These are phyloP conservation scores for Amauroascus niger DNA, from an alignment of 2,329 filamentous ascomycete genomes.

Conservation along the genomic window DNA sequence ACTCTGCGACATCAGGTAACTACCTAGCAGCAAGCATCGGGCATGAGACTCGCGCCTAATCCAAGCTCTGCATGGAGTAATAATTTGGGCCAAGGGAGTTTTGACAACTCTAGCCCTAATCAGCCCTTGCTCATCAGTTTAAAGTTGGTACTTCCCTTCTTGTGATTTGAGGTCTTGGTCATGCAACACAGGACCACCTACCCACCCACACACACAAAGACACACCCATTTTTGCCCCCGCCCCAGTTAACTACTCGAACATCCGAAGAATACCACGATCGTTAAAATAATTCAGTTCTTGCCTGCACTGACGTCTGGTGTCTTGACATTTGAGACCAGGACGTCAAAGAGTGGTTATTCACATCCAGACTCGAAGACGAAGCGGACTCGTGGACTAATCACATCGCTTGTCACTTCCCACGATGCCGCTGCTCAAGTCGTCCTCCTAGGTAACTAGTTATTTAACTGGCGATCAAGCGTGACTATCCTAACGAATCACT, in stretches of 20 bases:
- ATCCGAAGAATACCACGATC: background rate
- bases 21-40: background rate
- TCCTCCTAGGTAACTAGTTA: too few relatives aligned
- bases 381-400: conserved; percentile 13
- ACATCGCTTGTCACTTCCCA: conserved; percentile 2
- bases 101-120: background rate
- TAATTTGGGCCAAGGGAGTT: background rate
- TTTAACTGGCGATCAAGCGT: background rate
- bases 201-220: background rate
- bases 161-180: background rate
- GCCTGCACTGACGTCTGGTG: background rate
- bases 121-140: background rate
- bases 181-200: too few relatives aligned
- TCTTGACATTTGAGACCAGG: background rate
- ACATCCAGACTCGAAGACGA: background rate
- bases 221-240: background rate
- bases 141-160: background rate
- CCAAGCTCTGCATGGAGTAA: background rate
- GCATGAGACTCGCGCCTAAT: background rate
- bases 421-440: conserved; percentile 8
- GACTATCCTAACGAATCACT: background rate
- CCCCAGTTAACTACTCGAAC: background rate
- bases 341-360: background rate
- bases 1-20: background rate
- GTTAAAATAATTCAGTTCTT: background rate